Evolutionary conservation across 306 rosid genomes (phyloP), one percentile per base, ranked within the genome.

Genomic region (Prunus kanzakura): DNA sequence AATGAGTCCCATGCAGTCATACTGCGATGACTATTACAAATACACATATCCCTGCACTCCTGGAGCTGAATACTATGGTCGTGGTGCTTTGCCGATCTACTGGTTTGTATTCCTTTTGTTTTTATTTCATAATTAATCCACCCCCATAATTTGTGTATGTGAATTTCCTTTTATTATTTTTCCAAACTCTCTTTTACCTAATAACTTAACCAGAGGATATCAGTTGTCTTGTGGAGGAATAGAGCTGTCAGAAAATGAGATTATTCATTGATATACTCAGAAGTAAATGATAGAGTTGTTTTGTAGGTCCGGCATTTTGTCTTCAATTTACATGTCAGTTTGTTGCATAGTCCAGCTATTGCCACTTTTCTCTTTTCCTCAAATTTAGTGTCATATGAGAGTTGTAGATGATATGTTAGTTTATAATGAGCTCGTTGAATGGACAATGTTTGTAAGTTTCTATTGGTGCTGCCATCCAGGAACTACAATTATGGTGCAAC

Each of bases 51-150:
- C 99, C 45, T 95, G 99, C 83, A 23, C 89, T 71, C 98, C 99
- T 32, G 96, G 97, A 38, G 97, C 96, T 13, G 85, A 87, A 0
- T 95, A 95, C 86, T 92, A 88, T 14, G 99, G 99, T 67, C 99
- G 99, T n/a, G 99, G 99, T 55, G 99, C 99, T 78, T 55, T 95
- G 63, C 99, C 97, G 32, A 76, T 95, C 80, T 95, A 82, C 93
- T 92, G 99, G 99, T 95, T 73, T 49, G 90, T 66, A 25, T 64
- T 27, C 56, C 32, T 30, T 69, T 41, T 72, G 69, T 46, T 56
- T 51, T 57, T 5, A 51, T 38, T 45, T 72, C 14, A 46, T 57
- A 47, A 30, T 67, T 43, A 76, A 47, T n/a, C 22, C 25, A 3
- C 25, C 20, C 0, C 11, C 27, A 0, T 65, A 0, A 2, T 52